Conservation (phyloP, 441 rosid species). For the Jatropha multifida region DNA sequence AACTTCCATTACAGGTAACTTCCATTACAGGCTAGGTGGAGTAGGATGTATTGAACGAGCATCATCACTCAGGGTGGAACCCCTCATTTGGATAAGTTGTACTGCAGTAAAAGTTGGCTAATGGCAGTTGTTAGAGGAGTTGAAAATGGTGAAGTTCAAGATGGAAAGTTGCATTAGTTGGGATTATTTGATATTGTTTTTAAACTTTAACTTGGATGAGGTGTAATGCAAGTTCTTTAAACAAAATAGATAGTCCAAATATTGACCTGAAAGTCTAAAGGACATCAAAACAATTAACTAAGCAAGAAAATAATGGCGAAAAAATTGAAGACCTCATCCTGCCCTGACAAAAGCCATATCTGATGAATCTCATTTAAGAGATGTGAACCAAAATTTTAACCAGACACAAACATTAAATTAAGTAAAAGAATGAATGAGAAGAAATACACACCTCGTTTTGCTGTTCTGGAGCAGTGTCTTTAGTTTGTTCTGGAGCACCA, state of each 20-base stretch:
- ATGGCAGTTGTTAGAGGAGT: not conserved
- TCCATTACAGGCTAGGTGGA: not conserved
- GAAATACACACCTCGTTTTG: slow-evolving; percentile 35
- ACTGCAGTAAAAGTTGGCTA: not conserved
- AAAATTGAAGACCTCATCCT: slow-evolving; percentile 10
- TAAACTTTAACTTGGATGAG: not conserved
- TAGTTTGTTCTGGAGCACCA: slow-evolving; percentile 21
- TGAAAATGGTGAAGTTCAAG: not conserved
- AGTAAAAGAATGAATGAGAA: not conserved
- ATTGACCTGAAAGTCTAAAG: not conserved
- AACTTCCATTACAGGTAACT: not conserved
- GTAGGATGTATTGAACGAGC: not conserved
- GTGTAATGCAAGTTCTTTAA: not conserved
- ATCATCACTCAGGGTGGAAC: not conserved
- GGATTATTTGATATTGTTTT: not conserved
- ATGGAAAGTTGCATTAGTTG: not conserved
- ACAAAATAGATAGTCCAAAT: not conserved
- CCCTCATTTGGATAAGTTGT: not conserved
- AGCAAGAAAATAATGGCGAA: not conserved
- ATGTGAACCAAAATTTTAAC: not conserved
- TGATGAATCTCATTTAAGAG: not conserved
- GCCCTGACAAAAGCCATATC: not conserved
- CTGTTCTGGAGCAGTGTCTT: slow-evolving; percentile 28
- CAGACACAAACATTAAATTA: not conserved
- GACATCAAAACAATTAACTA: not conserved